Evolutionary conservation across 2,329 filamentous ascomycete species (phyloP).

Genomic region (Pyrenochaeta sp.): DNA sequence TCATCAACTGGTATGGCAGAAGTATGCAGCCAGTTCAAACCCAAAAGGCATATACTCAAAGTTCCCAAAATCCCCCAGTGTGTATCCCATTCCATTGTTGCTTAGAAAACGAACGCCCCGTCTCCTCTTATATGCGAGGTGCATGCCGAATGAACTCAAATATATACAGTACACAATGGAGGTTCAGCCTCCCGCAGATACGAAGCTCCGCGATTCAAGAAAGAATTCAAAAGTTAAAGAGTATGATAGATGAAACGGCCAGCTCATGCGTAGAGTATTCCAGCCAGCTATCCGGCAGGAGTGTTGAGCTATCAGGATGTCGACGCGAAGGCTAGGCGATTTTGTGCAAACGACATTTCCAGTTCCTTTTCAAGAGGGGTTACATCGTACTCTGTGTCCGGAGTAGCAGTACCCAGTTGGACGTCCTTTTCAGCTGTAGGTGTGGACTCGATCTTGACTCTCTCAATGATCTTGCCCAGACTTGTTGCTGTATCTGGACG

Average conservation of each 20-base stretch:
- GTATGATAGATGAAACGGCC: not conserved
- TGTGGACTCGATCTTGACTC: constrained; percentile 56
- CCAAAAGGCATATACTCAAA: not conserved
- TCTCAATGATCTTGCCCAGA: constrained; percentile 54
- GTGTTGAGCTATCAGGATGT: not conserved
- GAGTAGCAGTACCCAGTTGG: constrained; percentile 33
- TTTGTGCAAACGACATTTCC: constrained; percentile 39
- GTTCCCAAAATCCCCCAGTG: not conserved
- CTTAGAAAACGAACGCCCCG: not conserved
- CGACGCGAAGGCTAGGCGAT: constrained; percentile 19
- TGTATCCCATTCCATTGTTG: not conserved
- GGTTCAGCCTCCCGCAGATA: not conserved
- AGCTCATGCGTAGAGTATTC: not conserved
- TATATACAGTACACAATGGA: not conserved
- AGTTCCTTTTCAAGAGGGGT: constrained; percentile 41
- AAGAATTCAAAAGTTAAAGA: not conserved
- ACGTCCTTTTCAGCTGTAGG: constrained; percentile 52
- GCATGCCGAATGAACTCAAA: not conserved
- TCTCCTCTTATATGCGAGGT: not conserved
- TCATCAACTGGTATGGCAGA: not conserved
- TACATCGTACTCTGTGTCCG: constrained; percentile 23
- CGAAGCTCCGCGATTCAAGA: not conserved
- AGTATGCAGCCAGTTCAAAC: not conserved
- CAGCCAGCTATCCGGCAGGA: not conserved
- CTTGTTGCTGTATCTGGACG: constrained; percentile 52